Conservation (phyloP, 768 basidiomycete species). For the Leccinum uliginosum region DNA sequence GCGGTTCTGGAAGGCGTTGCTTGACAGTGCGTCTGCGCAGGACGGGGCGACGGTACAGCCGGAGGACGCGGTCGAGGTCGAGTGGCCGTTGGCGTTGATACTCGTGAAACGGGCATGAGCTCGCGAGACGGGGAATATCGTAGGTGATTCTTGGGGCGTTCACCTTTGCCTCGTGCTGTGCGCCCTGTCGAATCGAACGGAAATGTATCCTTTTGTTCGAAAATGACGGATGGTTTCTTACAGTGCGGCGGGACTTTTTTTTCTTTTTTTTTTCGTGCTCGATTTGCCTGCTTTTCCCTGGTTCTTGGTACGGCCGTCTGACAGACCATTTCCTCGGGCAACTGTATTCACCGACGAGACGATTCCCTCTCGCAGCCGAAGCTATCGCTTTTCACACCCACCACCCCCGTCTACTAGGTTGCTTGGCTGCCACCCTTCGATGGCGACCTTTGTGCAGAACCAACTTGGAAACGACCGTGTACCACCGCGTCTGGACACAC, state of each 20-base stretch:
- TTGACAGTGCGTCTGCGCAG: slow-evolving; percentile 35
- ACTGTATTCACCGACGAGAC: too few relatives aligned
- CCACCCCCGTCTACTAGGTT: neutral
- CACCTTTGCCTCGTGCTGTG: neutral
- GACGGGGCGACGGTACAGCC: slow-evolving; percentile 9
- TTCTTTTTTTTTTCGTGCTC: too few relatives aligned
- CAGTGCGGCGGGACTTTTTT: too few relatives aligned
- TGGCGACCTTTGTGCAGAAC: slow-evolving; percentile 71
- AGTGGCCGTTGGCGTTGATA: slow-evolving; percentile 41
- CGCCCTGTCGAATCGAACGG: neutral
- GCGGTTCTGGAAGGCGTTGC: slow-evolving; percentile 56
- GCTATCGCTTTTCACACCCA: neutral
- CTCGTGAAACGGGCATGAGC: slow-evolving; percentile 11
- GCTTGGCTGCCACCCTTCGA: neutral
- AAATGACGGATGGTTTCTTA: neutral
- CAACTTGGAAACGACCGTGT: slow-evolving; percentile 55
- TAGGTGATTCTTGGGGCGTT: neutral
- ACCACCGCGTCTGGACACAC: slow-evolving; percentile 67
- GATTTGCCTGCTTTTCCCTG: too few relatives aligned
- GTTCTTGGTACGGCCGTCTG: too few relatives aligned
- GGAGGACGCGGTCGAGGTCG: slow-evolving; percentile 34
- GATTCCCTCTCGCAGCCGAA: neutral
- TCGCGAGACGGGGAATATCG: neutral
- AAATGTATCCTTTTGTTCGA: neutral
- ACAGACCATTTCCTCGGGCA: too few relatives aligned